Evolutionary conservation across 805 yeast genomes (phyloP).

Genomic region (Geotrichum ghanense): DNA sequence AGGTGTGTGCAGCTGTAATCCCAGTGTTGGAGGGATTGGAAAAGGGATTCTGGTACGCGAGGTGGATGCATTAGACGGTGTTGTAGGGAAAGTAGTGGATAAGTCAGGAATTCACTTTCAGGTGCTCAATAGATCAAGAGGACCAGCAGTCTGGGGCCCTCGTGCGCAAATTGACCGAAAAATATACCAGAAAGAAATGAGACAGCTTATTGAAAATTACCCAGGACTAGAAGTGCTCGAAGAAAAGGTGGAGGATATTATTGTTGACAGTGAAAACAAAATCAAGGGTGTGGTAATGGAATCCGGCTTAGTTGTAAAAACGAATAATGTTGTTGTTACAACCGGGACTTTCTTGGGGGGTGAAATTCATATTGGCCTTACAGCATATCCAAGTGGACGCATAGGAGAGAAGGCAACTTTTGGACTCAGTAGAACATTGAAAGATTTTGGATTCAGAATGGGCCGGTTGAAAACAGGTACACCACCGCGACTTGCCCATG

Average conservation of each 20-base stretch:
- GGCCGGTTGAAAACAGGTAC: conserved; percentile 96
- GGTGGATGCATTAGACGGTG: conserved; percentile 94
- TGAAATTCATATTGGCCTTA: conserved; percentile 85
- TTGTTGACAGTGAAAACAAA: conserved; percentile 41
- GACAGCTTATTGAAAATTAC: conserved; percentile 38
- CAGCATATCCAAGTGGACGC: conserved; percentile 78
- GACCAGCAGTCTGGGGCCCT: conserved; percentile 98
- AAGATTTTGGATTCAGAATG: conserved; percentile 64
- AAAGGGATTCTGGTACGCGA: conserved; percentile 88
- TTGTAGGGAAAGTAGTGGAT: conserved; percentile 78
- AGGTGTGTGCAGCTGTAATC: conserved; percentile 95
- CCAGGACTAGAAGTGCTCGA: conserved; percentile 48
- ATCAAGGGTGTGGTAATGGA: conserved; percentile 66
- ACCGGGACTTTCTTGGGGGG: conserved; percentile 95
- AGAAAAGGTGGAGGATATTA: conserved; percentile 76
- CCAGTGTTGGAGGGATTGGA: conserved; percentile 97
- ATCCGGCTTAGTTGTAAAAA: conserved; percentile 48
- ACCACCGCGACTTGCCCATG: conserved; percentile 75
- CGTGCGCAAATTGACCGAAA: conserved; percentile 90
- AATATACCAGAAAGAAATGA: conserved; percentile 74
- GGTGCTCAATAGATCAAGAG: conserved; percentile 73
- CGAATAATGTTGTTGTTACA: conserved; percentile 70
- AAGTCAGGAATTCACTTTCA: conserved; percentile 87
- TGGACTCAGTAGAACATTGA: conserved; percentile 73
- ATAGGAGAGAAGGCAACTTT: conserved; percentile 87